Percentiles rank a stretch among this genome's conserved stretches.
Conservation (phyloP, 352 stramenopile species). For the Pythium phragmiticola region DNA sequence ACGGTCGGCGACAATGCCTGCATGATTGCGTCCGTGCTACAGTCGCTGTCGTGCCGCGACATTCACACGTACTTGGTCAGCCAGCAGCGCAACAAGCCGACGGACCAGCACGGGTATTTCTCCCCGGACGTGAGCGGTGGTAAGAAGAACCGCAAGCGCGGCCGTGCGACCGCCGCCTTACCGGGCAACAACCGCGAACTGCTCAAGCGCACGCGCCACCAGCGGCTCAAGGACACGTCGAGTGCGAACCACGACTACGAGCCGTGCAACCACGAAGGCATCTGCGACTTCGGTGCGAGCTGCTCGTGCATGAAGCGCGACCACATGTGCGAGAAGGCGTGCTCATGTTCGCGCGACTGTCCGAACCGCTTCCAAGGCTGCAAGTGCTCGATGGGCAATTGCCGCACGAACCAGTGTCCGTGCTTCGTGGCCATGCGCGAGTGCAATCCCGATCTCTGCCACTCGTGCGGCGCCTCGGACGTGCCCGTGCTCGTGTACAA, state of each 20-base stretch:
- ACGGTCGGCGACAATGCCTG: slow-evolving; percentile 67
- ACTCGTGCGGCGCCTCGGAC: slow-evolving; percentile 43
- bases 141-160: slow-evolving; percentile 48
- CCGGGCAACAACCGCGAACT: slow-evolving; percentile 52
- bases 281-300: slow-evolving; percentile 41
- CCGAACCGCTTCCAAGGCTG: slow-evolving; percentile 68
- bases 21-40: slow-evolving; percentile 58
- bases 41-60: slow-evolving; percentile 56
- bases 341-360: slow-evolving; percentile 77
- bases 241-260: slow-evolving; percentile 72
- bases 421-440: slow-evolving; percentile 58
- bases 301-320: slow-evolving; percentile 80
- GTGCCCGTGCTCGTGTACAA: slow-evolving; percentile 37
- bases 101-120: slow-evolving; percentile 28
- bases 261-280: slow-evolving; percentile 74
- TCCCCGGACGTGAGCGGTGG: slow-evolving; percentile 39
- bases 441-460: slow-evolving; percentile 57
- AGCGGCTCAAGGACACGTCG: slow-evolving; percentile 58
- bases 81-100: slow-evolving; percentile 34
- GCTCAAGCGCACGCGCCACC: slow-evolving; percentile 62
- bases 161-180: slow-evolving; percentile 26
- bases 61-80: slow-evolving; percentile 49
- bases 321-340: slow-evolving; percentile 82
- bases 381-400: slow-evolving; percentile 39
- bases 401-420: slow-evolving; percentile 42